These are phyloP conservation scores for Colletotrichum tanaceti DNA, from an alignment of 2,329 filamentous ascomycete species.

Conservation along the genomic window DNA sequence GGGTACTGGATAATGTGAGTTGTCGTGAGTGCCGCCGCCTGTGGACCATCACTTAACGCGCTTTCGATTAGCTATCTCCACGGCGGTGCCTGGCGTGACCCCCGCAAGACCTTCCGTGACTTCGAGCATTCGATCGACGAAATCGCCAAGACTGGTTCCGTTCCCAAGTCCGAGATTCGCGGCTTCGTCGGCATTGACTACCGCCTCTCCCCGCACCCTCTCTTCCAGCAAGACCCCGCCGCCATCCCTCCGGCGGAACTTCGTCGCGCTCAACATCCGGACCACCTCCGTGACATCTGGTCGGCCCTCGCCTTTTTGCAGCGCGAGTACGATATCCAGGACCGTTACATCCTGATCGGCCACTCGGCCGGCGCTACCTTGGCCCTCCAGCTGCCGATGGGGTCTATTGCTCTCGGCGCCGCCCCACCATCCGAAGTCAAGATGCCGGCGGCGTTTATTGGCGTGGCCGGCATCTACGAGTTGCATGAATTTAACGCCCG, in stretches of 20 bases:
- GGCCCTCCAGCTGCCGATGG: conserved; percentile 69
- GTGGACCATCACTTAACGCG: neutral
- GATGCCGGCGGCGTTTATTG: conserved; percentile 65
- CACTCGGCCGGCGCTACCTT: conserved; percentile 75
- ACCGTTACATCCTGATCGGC: conserved; percentile 67
- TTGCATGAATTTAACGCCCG: conserved; percentile 64
- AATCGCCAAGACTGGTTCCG: conserved; percentile 50
- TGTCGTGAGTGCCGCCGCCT: neutral
- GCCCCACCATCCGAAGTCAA: conserved; percentile 45
- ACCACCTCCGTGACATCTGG: conserved; percentile 69
- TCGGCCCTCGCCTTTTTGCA: conserved; percentile 62
- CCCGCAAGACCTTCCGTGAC: conserved; percentile 58
- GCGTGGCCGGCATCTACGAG: conserved; percentile 76
- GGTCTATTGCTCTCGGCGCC: conserved; percentile 47
- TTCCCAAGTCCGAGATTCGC: conserved; percentile 56
- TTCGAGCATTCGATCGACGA: conserved; percentile 59
- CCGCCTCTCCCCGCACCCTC: conserved; percentile 66
- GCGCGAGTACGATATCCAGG: conserved; percentile 57
- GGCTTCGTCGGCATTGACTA: conserved; percentile 75
- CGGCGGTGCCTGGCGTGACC: conserved; percentile 73
- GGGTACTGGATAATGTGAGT: conserved; percentile 54
- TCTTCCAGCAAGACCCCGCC: conserved; percentile 52
- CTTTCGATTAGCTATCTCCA: conserved; percentile 62
- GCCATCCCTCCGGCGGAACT: conserved; percentile 43
- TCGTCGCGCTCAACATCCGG: conserved; percentile 65